Percentiles rank a stretch among this genome's conserved stretches.
Conservation (phyloP, 2,329 filamentous ascomycete species). For the Onygena corvina region DNA sequence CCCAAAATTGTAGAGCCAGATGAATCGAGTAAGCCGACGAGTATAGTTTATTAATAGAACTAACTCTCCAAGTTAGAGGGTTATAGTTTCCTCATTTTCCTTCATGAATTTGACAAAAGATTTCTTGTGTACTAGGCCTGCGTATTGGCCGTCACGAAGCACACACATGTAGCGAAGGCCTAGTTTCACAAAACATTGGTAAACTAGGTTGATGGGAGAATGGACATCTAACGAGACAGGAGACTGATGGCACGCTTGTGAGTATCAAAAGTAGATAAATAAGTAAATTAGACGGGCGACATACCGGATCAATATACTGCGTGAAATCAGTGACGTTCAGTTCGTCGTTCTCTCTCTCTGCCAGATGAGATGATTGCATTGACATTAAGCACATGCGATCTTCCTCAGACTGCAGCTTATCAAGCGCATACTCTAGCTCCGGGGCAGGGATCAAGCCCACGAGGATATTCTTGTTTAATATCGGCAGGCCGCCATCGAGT, state of each 20-base stretch:
- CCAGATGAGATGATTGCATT: conserved; percentile 41
- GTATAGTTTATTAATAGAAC: too few relatives aligned
- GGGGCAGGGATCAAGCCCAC: conserved; percentile 88
- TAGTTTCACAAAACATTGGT: conserved; percentile 91
- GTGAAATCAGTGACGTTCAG: conserved; percentile 73
- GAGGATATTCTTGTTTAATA: conserved; percentile 64
- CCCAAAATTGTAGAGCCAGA: too few relatives aligned
- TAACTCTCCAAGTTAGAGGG: background rate
- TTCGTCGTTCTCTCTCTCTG: conserved; percentile 48
- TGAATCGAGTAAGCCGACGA: too few relatives aligned
- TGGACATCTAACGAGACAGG: conserved; percentile 79
- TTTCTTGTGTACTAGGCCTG: conserved; percentile 94
- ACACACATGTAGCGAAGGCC: conserved; percentile 89
- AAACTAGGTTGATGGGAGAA: conserved; percentile 87
- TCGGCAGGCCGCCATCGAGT: conserved; percentile 80
- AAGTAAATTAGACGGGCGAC: conserved; percentile 21
- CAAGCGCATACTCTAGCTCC: conserved; percentile 84
- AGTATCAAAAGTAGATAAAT: background rate
- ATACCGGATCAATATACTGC: conserved; percentile 73
- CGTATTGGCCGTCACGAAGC: conserved; percentile 68
- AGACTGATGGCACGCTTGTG: conserved; percentile 45
- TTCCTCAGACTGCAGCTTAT: conserved; percentile 65
- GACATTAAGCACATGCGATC: conserved; percentile 70
- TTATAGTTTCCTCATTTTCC: conserved; percentile 33
- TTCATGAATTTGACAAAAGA: conserved; percentile 90